phyloP scores from a whole-genome alignment of 2,329 filamentous ascomycete genomes.

The Ramichloridium luteum region DNA sequence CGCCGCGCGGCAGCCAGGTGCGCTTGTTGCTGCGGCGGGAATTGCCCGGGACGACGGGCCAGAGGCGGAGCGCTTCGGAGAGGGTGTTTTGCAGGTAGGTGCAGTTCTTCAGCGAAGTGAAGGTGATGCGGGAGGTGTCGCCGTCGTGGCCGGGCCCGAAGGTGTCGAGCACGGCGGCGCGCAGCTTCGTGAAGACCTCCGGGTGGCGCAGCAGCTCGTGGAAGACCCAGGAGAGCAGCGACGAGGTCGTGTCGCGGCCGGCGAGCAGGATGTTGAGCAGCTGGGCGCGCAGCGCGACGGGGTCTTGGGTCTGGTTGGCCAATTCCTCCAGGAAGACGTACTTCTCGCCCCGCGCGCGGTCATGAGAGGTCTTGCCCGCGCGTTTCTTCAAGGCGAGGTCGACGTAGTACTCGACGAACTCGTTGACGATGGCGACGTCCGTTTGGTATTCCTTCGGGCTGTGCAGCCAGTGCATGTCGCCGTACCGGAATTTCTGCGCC shows the following conservation, averaged over 20 bases:
- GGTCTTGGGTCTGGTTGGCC: slow-evolving; percentile 34
- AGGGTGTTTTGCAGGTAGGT: slow-evolving; percentile 44
- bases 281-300: slow-evolving; percentile 31
- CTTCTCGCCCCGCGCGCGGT: slow-evolving; percentile 11
- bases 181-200: slow-evolving; percentile 36
- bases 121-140: slow-evolving; percentile 34
- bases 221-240: slow-evolving; percentile 41
- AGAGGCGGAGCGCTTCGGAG: slow-evolving; percentile 56
- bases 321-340: slow-evolving; percentile 38
- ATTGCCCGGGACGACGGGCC: slow-evolving; percentile 60
- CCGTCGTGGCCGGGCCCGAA: slow-evolving; percentile 32
- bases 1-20: slow-evolving; percentile 59
- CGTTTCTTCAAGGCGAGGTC: slow-evolving; percentile 30
- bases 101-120: slow-evolving; percentile 54
- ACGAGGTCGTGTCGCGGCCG: slow-evolving; percentile 45
- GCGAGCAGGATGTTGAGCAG: slow-evolving; percentile 56
- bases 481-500: slow-evolving; percentile 26
- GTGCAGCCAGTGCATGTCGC: slow-evolving; percentile 26
- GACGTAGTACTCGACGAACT: slow-evolving; percentile 35
- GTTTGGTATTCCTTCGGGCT: slow-evolving; percentile 27
- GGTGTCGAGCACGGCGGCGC: slow-evolving; percentile 35
- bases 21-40: slow-evolving; percentile 47
- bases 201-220: slow-evolving; percentile 42
- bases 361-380: background rate
- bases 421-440: slow-evolving; percentile 30